These are phyloP conservation scores for Vinca minor DNA, from an alignment of 257 asterid genomes.

Conservation along the genomic window DNA sequence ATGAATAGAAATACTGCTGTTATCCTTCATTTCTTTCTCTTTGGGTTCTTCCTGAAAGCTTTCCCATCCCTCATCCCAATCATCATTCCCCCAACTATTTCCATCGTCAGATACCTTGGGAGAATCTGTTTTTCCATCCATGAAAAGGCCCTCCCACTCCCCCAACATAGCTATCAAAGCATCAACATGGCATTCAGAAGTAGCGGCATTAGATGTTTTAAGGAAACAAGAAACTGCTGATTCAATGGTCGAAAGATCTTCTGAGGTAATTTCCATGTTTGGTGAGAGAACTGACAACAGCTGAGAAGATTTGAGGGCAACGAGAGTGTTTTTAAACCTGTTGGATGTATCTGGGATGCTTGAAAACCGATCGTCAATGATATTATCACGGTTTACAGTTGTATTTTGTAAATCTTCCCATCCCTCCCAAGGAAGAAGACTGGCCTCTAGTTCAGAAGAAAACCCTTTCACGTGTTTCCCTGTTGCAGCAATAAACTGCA, in stretches of 20 bases:
- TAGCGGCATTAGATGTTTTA: conserved; percentile 48
- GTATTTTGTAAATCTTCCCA: conserved; percentile 52
- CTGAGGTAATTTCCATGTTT: conserved; percentile 50
- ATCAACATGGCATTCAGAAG: conserved; percentile 37
- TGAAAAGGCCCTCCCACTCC: conserved; percentile 82
- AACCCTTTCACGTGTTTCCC: conserved; percentile 32
- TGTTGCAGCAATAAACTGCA: conserved; percentile 68
- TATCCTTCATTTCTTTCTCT: conserved; percentile 41
- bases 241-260: conserved; percentile 54
- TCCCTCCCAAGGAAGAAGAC: conserved; percentile 82
- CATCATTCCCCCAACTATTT: conserved; percentile 64
- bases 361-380: conserved; percentile 27
- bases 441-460: conserved; percentile 27
- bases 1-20: conserved; percentile 31
- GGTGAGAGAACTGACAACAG: conserved; percentile 61
- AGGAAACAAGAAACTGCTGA: conserved; percentile 76
- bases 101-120: conserved; percentile 38
- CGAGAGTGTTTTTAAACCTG: conserved; percentile 55
- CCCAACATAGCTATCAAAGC: conserved; percentile 54
- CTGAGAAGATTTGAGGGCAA: conserved; percentile 84
- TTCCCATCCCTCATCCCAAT: conserved; percentile 99
- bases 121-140: conserved; percentile 24
- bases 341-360: conserved; percentile 33
- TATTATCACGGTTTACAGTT: conserved; percentile 22
- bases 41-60: conserved; percentile 70